Conservation (phyloP, 306 rosid genomes). For the Begonia loranthoides region DNA sequence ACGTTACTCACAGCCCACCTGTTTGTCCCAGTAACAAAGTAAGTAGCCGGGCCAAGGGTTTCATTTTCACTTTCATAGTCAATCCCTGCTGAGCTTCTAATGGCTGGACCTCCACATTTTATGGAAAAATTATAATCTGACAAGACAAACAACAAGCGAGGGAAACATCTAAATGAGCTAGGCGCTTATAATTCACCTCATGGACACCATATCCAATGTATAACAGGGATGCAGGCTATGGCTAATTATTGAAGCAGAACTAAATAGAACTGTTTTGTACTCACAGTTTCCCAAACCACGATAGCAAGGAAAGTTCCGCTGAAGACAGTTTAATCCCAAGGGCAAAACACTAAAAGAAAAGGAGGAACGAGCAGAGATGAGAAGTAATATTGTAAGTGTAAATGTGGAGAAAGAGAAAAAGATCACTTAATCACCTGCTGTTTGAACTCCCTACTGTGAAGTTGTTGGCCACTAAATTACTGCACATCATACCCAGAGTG, state of each 20-base stretch:
- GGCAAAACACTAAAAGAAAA: conserved; percentile 45
- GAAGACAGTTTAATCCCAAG: conserved; percentile 58
- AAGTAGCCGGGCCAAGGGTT: conserved; percentile 57
- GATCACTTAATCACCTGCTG: conserved; percentile 34
- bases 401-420: too few species aligned
- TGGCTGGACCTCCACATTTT: conserved; percentile 52
- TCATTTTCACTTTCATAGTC: conserved; percentile 34
- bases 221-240: too few species aligned
- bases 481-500: conserved; percentile 21
- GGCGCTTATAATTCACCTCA: neutral
- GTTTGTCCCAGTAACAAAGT: conserved; percentile 32
- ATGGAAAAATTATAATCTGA: conserved; percentile 53
- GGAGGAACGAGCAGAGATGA: neutral
- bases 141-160: neutral
- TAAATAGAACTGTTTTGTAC: conserved; percentile 10
- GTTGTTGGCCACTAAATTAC: conserved; percentile 73
- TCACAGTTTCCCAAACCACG: conserved; percentile 44
- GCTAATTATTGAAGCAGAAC: too few species aligned
- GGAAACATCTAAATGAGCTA: neutral
- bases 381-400: too few species aligned
- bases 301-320: conserved; percentile 50
- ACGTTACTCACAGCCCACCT: conserved; percentile 73
- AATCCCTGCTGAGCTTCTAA: conserved; percentile 20
- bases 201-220: too few species aligned
- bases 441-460: conserved; percentile 31